Conservation (phyloP, 345 rosid genomes). For the Aethionema arabicum region DNA sequence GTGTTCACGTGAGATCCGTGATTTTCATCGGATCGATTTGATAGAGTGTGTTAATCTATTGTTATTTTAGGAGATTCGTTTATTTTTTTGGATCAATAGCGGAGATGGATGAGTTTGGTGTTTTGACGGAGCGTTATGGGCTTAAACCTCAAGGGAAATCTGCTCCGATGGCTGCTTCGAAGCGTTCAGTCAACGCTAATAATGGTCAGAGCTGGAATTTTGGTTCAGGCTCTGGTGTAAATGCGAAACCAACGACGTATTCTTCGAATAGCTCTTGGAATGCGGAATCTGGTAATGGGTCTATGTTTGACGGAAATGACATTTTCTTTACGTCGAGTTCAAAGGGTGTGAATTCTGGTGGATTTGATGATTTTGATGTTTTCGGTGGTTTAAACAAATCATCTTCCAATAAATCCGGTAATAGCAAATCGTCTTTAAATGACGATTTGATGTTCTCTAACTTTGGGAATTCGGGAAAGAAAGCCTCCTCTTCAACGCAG, state of each 20-base stretch:
- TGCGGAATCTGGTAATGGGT: slow-evolving; percentile 37
- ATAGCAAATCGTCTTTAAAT: slow-evolving; percentile 45
- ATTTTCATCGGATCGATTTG: slow-evolving; percentile 14
- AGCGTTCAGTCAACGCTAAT: slow-evolving; percentile 37
- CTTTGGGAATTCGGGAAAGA: slow-evolving; percentile 33
- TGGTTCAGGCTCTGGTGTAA: slow-evolving; percentile 20
- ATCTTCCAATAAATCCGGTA: slow-evolving; percentile 20
- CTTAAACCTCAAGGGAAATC: slow-evolving; percentile 85
- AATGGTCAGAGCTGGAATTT: slow-evolving; percentile 34
- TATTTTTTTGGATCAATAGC: slow-evolving; percentile 6
- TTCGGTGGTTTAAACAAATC: slow-evolving; percentile 48
- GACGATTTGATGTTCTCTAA: slow-evolving; percentile 50
- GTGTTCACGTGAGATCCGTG: slow-evolving; percentile 13
- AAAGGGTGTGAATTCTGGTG: slow-evolving; percentile 37
- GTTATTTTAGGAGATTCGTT: not conserved
- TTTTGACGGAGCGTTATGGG: slow-evolving; percentile 77
- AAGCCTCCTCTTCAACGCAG: slow-evolving; percentile 28
- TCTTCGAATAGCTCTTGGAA: slow-evolving; percentile 36
- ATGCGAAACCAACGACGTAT: slow-evolving; percentile 28
- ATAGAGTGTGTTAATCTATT: not conserved
- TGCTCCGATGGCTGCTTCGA: slow-evolving; percentile 77
- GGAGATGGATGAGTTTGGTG: slow-evolving; percentile 80
- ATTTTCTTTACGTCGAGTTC: slow-evolving; percentile 34
- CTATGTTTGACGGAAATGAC: slow-evolving; percentile 36
- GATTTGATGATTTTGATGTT: slow-evolving; percentile 45